These are phyloP conservation scores for Salinomyces thailandicus DNA, from an alignment of 2,329 filamentous ascomycete species.

Conservation along the genomic window DNA sequence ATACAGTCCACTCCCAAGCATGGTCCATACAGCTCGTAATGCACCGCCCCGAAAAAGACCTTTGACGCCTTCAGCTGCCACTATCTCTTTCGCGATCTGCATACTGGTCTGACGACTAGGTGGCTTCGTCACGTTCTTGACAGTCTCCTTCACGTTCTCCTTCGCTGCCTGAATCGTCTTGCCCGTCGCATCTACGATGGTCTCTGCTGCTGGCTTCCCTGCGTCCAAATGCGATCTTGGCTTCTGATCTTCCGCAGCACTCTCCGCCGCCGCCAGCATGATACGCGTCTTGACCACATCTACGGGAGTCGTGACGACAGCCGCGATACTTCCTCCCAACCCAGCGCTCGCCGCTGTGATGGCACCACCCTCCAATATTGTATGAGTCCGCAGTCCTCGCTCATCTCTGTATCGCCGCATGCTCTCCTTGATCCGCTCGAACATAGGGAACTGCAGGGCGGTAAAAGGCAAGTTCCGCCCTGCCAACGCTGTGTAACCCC, in stretches of 20 bases:
- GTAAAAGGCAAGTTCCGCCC: slow-evolving; percentile 80
- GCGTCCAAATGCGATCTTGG: slow-evolving; percentile 1
- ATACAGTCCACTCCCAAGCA: slow-evolving; percentile 73
- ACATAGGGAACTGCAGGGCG: slow-evolving; percentile 78
- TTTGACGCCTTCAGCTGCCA: slow-evolving; percentile 54
- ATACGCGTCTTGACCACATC: slow-evolving; percentile 85
- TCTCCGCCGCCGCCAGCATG: slow-evolving; percentile 57
- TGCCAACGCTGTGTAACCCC: slow-evolving; percentile 70
- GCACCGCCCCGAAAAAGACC: slow-evolving; percentile 69
- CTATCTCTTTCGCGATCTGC: slow-evolving; percentile 54
- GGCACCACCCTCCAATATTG: slow-evolving; percentile 54
- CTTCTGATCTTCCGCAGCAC: slow-evolving; percentile 16
- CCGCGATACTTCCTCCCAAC: slow-evolving; percentile 61
- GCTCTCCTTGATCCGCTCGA: slow-evolving; percentile 55
- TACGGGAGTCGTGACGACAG: slow-evolving; percentile 74
- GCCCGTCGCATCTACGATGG: slow-evolving; percentile 32
- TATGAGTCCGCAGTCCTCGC: slow-evolving; percentile 27
- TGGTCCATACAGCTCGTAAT: slow-evolving; percentile 69
- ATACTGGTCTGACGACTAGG: slow-evolving; percentile 35
- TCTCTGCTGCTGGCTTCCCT: slow-evolving; percentile 15
- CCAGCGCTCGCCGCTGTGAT: slow-evolving; percentile 68
- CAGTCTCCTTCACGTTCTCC: slow-evolving; percentile 21
- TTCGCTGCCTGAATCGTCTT: slow-evolving; percentile 26
- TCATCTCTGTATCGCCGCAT: slow-evolving; percentile 40
- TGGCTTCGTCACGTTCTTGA: slow-evolving; percentile 25